Conservation (phyloP, 148 eudicot species). For the Dysphania ambrosioides region DNA sequence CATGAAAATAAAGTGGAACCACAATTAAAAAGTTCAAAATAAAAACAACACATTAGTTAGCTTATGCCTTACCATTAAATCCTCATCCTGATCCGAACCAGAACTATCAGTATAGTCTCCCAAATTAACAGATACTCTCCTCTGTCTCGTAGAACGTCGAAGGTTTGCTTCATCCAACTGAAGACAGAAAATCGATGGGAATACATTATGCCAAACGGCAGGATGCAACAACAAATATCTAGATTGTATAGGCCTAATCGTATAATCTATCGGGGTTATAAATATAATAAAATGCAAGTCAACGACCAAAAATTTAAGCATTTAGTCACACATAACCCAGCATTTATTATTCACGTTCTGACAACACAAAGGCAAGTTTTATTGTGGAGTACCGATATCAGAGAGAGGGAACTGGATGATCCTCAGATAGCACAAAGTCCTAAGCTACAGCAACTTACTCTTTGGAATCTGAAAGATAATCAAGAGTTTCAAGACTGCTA, state of each 20-base stretch:
- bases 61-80: constrained; percentile 67
- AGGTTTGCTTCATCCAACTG: constrained; percentile 74
- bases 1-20: constrained; percentile 18
- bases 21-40: constrained; percentile 8
- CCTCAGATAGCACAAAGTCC: neutral
- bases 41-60: constrained; percentile 10
- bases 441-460: constrained; percentile 4
- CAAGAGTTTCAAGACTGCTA: constrained; percentile 18
- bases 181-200: constrained; percentile 13
- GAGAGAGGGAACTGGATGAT: neutral
- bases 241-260: neutral
- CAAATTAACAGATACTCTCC: constrained; percentile 68
- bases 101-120: constrained; percentile 84
- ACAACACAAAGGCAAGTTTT: neutral
- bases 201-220: constrained; percentile 19
- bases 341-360: neutral
- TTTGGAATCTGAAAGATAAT: neutral
- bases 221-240: constrained; percentile 5
- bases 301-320: neutral
- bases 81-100: constrained; percentile 78
- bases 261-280: constrained; percentile 2
- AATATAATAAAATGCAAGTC: neutral
- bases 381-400: neutral
- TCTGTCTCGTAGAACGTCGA: constrained; percentile 92
- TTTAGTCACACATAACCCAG: neutral